Evolutionary conservation across 352 stramenopile species (phyloP).

Genomic region (Phytophthora syringae): DNA sequence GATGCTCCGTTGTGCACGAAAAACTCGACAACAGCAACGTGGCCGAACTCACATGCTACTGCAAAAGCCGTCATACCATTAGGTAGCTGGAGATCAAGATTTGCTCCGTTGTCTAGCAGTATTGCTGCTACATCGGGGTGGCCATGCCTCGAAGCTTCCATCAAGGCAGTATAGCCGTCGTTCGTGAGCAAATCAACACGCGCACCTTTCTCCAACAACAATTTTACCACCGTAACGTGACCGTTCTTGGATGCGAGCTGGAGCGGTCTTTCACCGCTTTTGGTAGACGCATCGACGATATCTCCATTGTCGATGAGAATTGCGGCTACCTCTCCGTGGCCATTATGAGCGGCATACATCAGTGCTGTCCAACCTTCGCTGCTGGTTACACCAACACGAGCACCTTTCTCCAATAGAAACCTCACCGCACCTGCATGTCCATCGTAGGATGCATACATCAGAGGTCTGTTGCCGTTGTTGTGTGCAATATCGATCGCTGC

Average conservation of each 20-base stretch:
- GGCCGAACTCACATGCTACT: background rate
- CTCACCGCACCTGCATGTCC: background rate
- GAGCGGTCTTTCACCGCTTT: too few relatives aligned
- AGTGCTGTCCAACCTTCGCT: background rate
- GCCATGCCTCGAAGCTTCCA: background rate
- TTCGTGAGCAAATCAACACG: background rate
- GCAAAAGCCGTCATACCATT: background rate
- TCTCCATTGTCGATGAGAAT: too few relatives aligned
- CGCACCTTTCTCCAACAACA: background rate
- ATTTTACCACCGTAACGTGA: background rate
- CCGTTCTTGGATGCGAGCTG: too few relatives aligned
- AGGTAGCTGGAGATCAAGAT: too few relatives aligned
- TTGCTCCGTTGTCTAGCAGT: conserved; percentile 1
- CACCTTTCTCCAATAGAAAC: conserved; percentile 1
- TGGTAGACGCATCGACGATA: too few relatives aligned
- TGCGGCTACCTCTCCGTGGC: too few relatives aligned
- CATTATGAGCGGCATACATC: background rate
- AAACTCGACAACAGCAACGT: background rate
- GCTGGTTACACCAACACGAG: background rate
- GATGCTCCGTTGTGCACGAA: background rate
- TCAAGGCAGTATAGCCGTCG: background rate
- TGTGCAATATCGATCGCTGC: background rate
- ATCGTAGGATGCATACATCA: background rate
- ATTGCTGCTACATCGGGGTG: background rate
- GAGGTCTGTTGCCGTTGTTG: background rate